Evolutionary conservation across 2,329 filamentous ascomycete species (phyloP).

Genomic region (Pyrenophora teres): DNA sequence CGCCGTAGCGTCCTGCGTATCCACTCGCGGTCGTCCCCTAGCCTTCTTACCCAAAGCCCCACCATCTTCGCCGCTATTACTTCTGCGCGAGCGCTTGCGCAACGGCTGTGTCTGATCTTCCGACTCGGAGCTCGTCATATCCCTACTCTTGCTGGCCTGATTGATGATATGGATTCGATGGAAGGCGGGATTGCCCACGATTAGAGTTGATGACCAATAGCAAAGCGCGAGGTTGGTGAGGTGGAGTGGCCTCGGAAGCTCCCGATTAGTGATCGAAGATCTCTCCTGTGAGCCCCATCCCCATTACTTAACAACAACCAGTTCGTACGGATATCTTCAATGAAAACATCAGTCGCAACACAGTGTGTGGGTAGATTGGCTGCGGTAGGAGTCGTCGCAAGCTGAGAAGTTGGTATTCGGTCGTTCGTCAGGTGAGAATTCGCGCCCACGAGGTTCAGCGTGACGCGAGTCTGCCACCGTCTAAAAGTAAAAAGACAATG

Average conservation of each 20-base stretch:
- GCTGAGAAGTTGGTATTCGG: not conserved
- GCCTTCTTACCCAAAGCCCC: conserved; percentile 55
- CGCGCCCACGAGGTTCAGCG: conserved; percentile 1
- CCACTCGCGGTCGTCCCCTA: conserved; percentile 74
- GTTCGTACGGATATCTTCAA: not conserved
- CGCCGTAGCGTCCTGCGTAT: conserved; percentile 77
- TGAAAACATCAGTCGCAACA: not conserved
- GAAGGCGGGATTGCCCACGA: not conserved
- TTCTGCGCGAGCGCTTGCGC: conserved; percentile 40
- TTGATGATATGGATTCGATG: not conserved
- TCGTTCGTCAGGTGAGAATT: not conserved
- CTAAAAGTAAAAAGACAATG: conserved; percentile 14
- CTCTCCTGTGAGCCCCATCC: not conserved
- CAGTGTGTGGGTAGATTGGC: not conserved
- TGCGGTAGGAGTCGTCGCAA: not conserved
- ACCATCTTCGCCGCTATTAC: conserved; percentile 32
- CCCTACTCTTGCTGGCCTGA: conserved; percentile 2
- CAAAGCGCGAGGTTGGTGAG: not conserved
- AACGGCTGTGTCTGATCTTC: conserved; percentile 34
- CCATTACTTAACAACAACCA: not conserved
- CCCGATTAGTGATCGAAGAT: not conserved
- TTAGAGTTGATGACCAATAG: conserved; percentile 4
- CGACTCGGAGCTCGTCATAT: conserved; percentile 40
- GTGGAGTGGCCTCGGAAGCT: not conserved
- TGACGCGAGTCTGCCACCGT: conserved; percentile 10